Conservation (phyloP, 2,329 filamentous ascomycete species). For the Paracorniculantispora psalliotae region DNA sequence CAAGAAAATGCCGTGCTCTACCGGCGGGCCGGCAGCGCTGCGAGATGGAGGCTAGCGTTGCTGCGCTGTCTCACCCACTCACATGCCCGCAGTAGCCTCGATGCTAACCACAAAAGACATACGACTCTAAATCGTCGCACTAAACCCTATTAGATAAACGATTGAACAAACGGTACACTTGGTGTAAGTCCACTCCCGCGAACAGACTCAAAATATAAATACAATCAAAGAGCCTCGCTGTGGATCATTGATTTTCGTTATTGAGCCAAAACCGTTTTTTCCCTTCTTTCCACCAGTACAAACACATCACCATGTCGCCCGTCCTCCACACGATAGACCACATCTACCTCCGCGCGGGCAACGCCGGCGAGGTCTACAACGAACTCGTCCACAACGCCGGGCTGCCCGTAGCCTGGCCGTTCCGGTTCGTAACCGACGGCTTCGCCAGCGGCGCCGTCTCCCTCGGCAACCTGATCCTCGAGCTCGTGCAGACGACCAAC, state of each 20-base stretch:
- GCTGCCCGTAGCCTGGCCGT: conserved; percentile 1
- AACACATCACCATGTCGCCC: background rate
- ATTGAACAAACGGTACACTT: background rate
- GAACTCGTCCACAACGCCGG: conserved; percentile 3
- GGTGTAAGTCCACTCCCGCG: background rate
- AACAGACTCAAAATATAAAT: background rate
- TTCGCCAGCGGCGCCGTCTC: conserved; percentile 5
- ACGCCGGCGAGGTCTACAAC: background rate
- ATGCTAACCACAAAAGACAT: background rate
- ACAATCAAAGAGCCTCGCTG: background rate
- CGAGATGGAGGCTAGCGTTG: background rate
- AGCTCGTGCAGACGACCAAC: conserved; percentile 4
- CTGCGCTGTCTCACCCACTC: background rate
- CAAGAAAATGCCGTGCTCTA: background rate
- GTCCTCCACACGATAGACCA: conserved; percentile 3
- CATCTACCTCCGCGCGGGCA: background rate
- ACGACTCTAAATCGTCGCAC: background rate
- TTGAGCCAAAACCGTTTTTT: background rate
- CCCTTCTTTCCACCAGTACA: too few species aligned
- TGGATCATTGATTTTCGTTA: background rate
- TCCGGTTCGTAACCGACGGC: background rate
- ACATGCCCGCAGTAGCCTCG: background rate
- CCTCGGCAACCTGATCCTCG: conserved; percentile 4
- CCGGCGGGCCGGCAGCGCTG: background rate
- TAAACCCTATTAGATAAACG: conserved; percentile 6